Conservation (phyloP, 257 asterid species). For the Scutellaria minor region DNA sequence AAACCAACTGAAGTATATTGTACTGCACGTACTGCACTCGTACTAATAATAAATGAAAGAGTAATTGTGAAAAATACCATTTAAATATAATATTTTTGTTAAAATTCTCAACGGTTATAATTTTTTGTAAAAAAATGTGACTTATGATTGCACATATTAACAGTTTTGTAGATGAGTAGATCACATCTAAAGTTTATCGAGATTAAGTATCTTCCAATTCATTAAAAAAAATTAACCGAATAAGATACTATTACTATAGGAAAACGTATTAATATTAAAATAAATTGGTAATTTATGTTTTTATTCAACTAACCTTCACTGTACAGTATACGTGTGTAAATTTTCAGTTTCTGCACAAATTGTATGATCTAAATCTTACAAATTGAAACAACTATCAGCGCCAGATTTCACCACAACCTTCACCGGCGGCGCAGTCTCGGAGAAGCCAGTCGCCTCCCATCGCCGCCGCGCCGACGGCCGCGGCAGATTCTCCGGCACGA, state of each 20-base stretch:
- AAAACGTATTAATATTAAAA: neutral
- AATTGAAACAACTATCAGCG: slow-evolving; percentile 44
- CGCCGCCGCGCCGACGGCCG: slow-evolving; percentile 68
- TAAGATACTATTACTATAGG: no score
- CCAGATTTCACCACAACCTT: slow-evolving; percentile 27
- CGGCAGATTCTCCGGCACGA: slow-evolving; percentile 85
- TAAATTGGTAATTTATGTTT: neutral
- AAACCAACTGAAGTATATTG: neutral
- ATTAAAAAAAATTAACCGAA: no score
- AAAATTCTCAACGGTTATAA: no score
- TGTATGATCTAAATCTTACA: slow-evolving; percentile 22
- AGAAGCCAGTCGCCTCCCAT: slow-evolving; percentile 59
- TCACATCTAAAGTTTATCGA: no score
- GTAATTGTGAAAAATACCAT: no score
- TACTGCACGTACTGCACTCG: neutral
- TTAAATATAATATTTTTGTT: no score
- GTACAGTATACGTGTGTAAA: slow-evolving; percentile 2
- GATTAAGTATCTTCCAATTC: no score
- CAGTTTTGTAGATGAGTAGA: no score
- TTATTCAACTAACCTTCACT: neutral
- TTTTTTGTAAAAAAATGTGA: no score
- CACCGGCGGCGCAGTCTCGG: slow-evolving; percentile 47
- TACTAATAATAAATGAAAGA: neutral
- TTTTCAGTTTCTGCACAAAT: neutral
- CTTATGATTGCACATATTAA: no score